Evolutionary conservation across 257 asterid species (phyloP).

Genomic region (Solanum clarkiae): DNA sequence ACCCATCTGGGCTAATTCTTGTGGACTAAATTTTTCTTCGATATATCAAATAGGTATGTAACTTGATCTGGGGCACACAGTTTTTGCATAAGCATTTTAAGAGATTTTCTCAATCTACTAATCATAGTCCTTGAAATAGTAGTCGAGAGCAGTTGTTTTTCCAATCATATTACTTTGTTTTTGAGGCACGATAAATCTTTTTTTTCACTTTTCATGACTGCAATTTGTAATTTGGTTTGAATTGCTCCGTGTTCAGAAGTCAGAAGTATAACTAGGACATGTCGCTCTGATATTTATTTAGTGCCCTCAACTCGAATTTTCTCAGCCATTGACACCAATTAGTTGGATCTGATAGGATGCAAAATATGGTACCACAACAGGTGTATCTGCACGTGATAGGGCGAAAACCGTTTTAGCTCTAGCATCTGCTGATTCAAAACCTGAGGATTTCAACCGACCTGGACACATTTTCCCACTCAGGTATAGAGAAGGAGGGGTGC

Average conservation of each 20-base stretch:
- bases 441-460: slow-evolving; percentile 92
- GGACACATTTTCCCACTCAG: slow-evolving; percentile 94
- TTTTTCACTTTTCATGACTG: neutral
- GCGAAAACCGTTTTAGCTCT: slow-evolving; percentile 73
- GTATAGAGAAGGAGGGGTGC: slow-evolving; percentile 93
- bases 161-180: neutral
- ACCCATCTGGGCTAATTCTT: neutral
- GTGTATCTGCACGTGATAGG: slow-evolving; percentile 93
- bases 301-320: neutral
- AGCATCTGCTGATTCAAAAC: slow-evolving; percentile 66
- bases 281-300: neutral
- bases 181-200: neutral
- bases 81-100: neutral
- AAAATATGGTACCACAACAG: slow-evolving; percentile 85
- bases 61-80: neutral
- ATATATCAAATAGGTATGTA: neutral
- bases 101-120: neutral
- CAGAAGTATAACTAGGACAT: neutral
- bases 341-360: slow-evolving; percentile 57
- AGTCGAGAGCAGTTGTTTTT: neutral
- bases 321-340: neutral
- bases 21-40: neutral
- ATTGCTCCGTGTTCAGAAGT: neutral
- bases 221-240: neutral
- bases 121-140: neutral